A percentile compares a stretch with the other conserved stretches of the same genome.
These are phyloP conservation scores for Nadsonia starkeyi-henricii DNA, from an alignment of 1,139 yeast species.

Conservation along the genomic window DNA sequence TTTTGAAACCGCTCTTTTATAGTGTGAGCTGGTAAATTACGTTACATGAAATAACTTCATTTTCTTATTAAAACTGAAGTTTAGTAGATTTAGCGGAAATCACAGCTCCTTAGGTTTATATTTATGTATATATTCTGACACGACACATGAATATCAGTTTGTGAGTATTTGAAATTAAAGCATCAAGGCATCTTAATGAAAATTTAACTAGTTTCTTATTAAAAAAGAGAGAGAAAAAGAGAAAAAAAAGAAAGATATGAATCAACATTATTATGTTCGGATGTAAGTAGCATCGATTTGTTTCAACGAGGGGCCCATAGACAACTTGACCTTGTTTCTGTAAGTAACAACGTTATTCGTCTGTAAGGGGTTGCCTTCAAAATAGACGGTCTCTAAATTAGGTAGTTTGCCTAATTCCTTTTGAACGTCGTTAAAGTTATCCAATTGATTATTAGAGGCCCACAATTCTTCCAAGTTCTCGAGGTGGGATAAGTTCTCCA, in stretches of 20 bases:
- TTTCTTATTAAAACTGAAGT: too few species aligned
- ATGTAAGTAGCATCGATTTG: constrained; percentile 85
- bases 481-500: constrained; percentile 57
- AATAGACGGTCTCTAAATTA: constrained; percentile 72
- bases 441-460: constrained; percentile 71
- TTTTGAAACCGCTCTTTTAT: too few species aligned
- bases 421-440: constrained; percentile 55
- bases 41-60: too few species aligned
- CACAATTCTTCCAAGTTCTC: constrained; percentile 72
- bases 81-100: too few species aligned
- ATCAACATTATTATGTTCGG: constrained; percentile 3
- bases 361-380: constrained; percentile 92
- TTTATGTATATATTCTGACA: too few species aligned
- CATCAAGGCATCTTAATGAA: too few species aligned
- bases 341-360: constrained; percentile 60
- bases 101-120: too few species aligned
- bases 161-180: too few species aligned
- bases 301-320: constrained; percentile 56
- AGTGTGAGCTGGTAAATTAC: too few species aligned
- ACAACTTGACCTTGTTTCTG: constrained; percentile 63
- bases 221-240: not conserved
- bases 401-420: constrained; percentile 49
- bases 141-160: too few species aligned
- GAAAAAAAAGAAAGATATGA: too few species aligned
- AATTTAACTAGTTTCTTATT: too few species aligned